phyloP scores from a whole-genome alignment of 1,284 basidiomycete genomes.

The Trichosporon asahii region DNA sequence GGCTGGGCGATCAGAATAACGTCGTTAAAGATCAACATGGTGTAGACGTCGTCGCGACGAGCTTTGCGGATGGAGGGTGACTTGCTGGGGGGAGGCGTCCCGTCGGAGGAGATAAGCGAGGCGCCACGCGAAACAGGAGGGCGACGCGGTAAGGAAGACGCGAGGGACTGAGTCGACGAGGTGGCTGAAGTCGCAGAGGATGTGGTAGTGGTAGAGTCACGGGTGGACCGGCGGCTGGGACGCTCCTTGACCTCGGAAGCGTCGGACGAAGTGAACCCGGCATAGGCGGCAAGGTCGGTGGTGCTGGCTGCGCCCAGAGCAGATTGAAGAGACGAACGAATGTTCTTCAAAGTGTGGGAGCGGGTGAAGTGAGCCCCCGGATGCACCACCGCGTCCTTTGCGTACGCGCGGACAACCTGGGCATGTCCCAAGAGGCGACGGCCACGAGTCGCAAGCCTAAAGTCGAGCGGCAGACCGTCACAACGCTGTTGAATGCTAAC shows the following conservation, averaged over 20 bases:
- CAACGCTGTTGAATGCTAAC: constrained; percentile 63
- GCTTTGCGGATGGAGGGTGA: constrained; percentile 13
- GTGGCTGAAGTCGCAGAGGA: constrained; percentile 2
- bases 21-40: constrained; percentile 66
- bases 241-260: constrained; percentile 4
- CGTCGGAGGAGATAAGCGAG: not conserved
- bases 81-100: constrained; percentile 14
- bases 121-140: constrained; percentile 1
- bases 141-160: not conserved
- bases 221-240: constrained; percentile 4
- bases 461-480: constrained; percentile 59
- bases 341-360: constrained; percentile 20
- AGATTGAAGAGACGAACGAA: not conserved
- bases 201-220: not conserved
- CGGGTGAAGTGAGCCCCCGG: constrained; percentile 21
- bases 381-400: constrained; percentile 14
- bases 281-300: constrained; percentile 13
- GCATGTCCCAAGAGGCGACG: constrained; percentile 70
- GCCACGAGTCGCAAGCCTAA: constrained; percentile 64
- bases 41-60: constrained; percentile 51
- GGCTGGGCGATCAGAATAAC: constrained; percentile 59
- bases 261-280: constrained; percentile 14
- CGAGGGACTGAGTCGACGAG: constrained; percentile 12
- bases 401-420: constrained; percentile 51
- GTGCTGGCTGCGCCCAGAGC: not conserved